Base-by-base conservation (phyloP, 1,139 yeast genomes). In the Saccharomyces hybrid region DNA sequence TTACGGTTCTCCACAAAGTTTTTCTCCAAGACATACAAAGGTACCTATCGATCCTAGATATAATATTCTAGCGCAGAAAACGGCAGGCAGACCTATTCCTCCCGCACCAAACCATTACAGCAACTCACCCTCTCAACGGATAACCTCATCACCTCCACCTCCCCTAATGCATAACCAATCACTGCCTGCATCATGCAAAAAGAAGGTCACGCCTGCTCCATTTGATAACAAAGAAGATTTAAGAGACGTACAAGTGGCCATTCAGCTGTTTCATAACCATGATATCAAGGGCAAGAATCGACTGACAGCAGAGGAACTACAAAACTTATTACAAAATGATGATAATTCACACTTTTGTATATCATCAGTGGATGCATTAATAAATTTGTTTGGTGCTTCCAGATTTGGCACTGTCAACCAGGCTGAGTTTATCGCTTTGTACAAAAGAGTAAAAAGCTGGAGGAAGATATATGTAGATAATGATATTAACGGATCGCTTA, bases 391-490 rank as follows among this genome's bases (percentile, higher is more conserved):
- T 52, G 73, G 73, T 28, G 71, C 68, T 4, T 58, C 71, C 3
- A 54, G 72, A 47, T 67, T 67, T 54, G 72, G 72, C 13, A 67
- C 71, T 1, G 61, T 70, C 3, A 69, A 67, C 53, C 61, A 62
- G 47, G 57, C 57, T 4, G 73, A 70, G 52, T 70, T 70, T 51
- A 56, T 66, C 6, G 66, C 71, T 5, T 57, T 70, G 44, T 70
- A 69, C 54, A 68, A 66, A 49, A 57, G 69, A 48, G 67, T 70
- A 11, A 70, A 69, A 50, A 59, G 60, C 29, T 70, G 73, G 73
- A 60, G 73, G 49, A 66, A 67, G 48, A 60, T 69, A 3, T 70
- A 69, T 64, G 72, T 69, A 14, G 71, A 67, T 55, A 67, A 65
- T 52, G 73, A 70, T 54, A 65, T 68, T 11, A 67, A 68, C 49